Base-by-base conservation (phyloP, 345 rosid genomes). In the Eucalyptus shirleyi region DNA sequence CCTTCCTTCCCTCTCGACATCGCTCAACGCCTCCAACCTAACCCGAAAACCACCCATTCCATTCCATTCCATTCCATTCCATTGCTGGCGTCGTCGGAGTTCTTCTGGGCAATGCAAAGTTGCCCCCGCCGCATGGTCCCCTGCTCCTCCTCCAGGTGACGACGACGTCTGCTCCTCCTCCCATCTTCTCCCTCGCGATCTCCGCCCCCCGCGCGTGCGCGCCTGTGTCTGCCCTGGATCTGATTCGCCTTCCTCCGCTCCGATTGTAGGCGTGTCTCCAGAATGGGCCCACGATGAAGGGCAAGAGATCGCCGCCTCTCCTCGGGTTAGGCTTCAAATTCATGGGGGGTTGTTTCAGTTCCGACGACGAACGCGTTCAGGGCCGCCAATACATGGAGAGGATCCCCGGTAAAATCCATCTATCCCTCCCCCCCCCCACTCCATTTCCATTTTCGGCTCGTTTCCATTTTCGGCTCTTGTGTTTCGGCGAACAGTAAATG, bases 311-410 rank as follows among this genome's bases (percentile, higher is more conserved):
- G 12, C 86, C 51, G 86, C 47, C 50, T 45, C 42, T 49, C 19
- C 83, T 69, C 51, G 88, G 88, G 23, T 88, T 50, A 37, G 34
- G 88, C 30, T 83, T 56, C 77, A 88, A 90, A 91, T 90, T 93
- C 53, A 93, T 93, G 96, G 96, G 95, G 92, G 89, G 88, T 88
- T 94, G 94, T 87, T 94, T 91, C 55, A 93, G 95, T 50, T 65
- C 86, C 88, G 94, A 92, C 88, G 94, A 91, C 88, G 81, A 82
- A 8, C 50, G 87, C 15, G 87, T 11, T 23, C 83, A 12, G 85
- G 85, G 47, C 2, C 85, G 47, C 47, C 85, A 40, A 40, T 40
- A 77, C 16, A 77, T 77, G 37, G 51, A 88, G 44, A 40, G 51
- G 65, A 49, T 49, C 65, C 91, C 91, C 67, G 89, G 91, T 89